Conservation (phyloP, 2,329 filamentous ascomycete genomes). For the Cordyceps pruinosa region DNA sequence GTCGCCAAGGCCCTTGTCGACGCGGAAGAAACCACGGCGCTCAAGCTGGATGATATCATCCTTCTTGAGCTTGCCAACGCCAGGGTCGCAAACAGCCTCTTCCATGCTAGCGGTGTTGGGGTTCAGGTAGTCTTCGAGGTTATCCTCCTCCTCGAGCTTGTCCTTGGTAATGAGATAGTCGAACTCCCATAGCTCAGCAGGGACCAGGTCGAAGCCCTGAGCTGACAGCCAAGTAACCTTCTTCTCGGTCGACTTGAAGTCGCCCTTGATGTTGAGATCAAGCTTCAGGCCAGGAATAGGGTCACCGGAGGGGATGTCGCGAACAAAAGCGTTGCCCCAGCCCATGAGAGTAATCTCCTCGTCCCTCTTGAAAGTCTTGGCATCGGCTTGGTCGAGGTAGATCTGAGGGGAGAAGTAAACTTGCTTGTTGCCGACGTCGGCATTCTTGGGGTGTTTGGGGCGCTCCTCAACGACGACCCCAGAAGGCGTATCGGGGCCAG, state of each 20-base stretch:
- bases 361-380: constrained; percentile 68
- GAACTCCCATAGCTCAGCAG: constrained; percentile 85
- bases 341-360: constrained; percentile 96
- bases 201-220: constrained; percentile 67
- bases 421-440: constrained; percentile 76
- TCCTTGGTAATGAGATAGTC: constrained; percentile 95
- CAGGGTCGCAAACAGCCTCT: constrained; percentile 72
- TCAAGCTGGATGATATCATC: constrained; percentile 95
- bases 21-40: constrained; percentile 83
- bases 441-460: constrained; percentile 85
- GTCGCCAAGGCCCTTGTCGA: constrained; percentile 58
- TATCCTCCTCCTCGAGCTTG: constrained; percentile 81
- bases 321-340: constrained; percentile 86
- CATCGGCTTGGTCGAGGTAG: constrained; percentile 81
- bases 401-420: constrained; percentile 70
- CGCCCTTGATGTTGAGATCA: constrained; percentile 84
- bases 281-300: constrained; percentile 61
- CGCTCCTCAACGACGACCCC: constrained; percentile 63
- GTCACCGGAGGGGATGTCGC: constrained; percentile 51
- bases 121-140: constrained; percentile 77
- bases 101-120: constrained; percentile 67
- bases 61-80: constrained; percentile 69
- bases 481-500: constrained; percentile 59
- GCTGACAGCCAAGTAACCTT: constrained; percentile 90
- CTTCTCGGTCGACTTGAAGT: constrained; percentile 93